Evolutionary conservation across 1,284 basidiomycete genomes (phyloP), one percentile per base, ranked within the genome.

Genomic region (Pseudomicrostroma phylloplanum): DNA sequence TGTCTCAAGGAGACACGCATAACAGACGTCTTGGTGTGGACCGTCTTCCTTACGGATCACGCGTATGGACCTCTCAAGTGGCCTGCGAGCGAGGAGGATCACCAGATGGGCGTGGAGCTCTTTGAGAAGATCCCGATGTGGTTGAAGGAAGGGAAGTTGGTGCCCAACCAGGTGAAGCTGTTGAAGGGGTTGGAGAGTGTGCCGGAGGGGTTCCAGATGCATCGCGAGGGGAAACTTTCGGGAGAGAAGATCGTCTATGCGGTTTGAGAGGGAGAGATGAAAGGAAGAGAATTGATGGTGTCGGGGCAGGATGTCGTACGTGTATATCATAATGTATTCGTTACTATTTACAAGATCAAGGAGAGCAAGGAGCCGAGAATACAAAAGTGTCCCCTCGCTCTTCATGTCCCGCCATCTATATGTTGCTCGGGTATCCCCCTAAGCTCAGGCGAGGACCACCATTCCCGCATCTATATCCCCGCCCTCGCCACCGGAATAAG

Each of bases 1-100:
- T 48, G 43, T 13, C 43, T 48, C 43, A 17, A 17, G 17, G 43
- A 48, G 12, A 36, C 30, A 23, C 15, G 23, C 17, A 23, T 6
- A 6, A 30, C 54, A 36, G 30, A 36, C 54, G 54, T 55, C 54
- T 15, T 55, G 3, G 26, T 48, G 6, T 48, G 43, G 43, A 48
- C 43, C 21, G 43, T 48, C 15, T 48, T 17, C 6, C 17, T n/a
- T 3, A 48, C 15, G 4, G 43, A 48, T 21, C 43, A 48, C 12
- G 43, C 43, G 43, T 48, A 48, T 21, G 43, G 43, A 17, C 43
- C 43, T 4, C 43, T n/a, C 43, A 48, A 48, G 43, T 48, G 43
- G 43, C 43, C 43, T 48, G 43, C 43, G 12, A 6, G 6, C 3
- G 21, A 21, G 17, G 43, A 48, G 43, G 43, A 48, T 21, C 43